These are phyloP conservation scores for Diplodia mutila DNA, from an alignment of 2,329 filamentous ascomycete species.

Conservation along the genomic window DNA sequence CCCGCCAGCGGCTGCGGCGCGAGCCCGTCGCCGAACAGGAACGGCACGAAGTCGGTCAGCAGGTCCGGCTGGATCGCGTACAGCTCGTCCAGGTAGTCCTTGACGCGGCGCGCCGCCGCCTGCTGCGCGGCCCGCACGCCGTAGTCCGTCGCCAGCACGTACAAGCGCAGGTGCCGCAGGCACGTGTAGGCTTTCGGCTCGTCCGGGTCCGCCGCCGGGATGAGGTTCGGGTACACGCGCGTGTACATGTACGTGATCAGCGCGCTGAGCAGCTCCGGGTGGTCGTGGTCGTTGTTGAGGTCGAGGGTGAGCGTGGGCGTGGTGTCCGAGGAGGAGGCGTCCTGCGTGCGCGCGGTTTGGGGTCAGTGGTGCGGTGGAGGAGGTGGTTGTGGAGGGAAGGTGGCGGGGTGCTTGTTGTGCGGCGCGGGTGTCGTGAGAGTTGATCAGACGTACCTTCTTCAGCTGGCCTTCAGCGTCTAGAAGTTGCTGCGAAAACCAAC, in stretches of 20 bases:
- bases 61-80: neutral
- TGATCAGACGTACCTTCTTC: neutral
- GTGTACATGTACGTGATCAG: slow-evolving; percentile 9
- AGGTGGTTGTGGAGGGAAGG: too few relatives aligned
- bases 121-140: neutral
- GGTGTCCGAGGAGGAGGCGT: too few relatives aligned
- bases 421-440: too few relatives aligned
- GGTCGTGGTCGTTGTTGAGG: neutral
- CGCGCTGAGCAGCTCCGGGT: neutral
- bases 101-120: neutral
- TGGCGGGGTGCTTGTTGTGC: neutral
- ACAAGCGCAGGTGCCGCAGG: slow-evolving; percentile 3
- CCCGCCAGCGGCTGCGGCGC: neutral
- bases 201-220: neutral
- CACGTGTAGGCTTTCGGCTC: neutral
- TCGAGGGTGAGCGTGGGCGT: neutral
- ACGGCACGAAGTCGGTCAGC: slow-evolving; percentile 4
- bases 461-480: neutral
- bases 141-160: neutral
- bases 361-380: neutral
- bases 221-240: neutral
- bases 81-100: neutral
- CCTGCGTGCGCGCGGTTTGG: neutral
- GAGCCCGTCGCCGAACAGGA: neutral
- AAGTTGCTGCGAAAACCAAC: neutral